phyloP scores from a whole-genome alignment of 2,329 filamentous ascomycete genomes.

The Dactylonectria macrodidyma region DNA sequence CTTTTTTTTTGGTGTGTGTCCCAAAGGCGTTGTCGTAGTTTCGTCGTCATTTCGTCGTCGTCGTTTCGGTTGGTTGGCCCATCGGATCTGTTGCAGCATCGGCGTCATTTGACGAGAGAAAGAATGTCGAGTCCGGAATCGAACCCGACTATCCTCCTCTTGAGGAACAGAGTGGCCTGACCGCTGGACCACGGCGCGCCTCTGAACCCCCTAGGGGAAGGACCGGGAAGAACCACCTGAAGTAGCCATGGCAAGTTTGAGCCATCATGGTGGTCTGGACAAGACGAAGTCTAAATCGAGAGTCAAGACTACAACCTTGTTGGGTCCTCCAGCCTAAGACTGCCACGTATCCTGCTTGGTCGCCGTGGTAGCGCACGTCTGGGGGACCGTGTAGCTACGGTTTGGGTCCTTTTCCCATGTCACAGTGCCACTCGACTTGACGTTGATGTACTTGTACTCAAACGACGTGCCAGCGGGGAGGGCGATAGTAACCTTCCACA shows the following conservation, averaged over 20 bases:
- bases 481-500: conserved; percentile 73
- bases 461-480: conserved; percentile 70
- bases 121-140: background rate
- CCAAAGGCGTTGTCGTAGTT: background rate
- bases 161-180: conserved; percentile 4
- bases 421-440: conserved; percentile 67
- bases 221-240: background rate
- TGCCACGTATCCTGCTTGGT: conserved; percentile 52
- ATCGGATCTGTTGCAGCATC: background rate
- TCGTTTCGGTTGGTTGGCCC: background rate
- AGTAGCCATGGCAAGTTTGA: background rate
- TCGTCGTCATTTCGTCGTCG: background rate
- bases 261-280: background rate
- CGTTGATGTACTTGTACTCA: conserved; percentile 79
- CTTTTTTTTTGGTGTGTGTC: background rate
- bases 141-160: background rate
- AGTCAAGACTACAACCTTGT: background rate
- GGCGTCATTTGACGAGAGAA: background rate
- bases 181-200: conserved; percentile 3
- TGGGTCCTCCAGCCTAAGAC: conserved; percentile 5
- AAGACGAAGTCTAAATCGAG: background rate
- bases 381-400: conserved; percentile 54
- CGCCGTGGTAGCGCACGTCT: conserved; percentile 48
- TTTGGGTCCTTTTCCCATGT: conserved; percentile 77
- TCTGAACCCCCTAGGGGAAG: background rate